Percentiles rank a stretch among this genome's conserved stretches.
Evolutionary conservation across 805 yeast genomes (phyloP).

Genomic region (Nakazawaea ishiwadae): DNA sequence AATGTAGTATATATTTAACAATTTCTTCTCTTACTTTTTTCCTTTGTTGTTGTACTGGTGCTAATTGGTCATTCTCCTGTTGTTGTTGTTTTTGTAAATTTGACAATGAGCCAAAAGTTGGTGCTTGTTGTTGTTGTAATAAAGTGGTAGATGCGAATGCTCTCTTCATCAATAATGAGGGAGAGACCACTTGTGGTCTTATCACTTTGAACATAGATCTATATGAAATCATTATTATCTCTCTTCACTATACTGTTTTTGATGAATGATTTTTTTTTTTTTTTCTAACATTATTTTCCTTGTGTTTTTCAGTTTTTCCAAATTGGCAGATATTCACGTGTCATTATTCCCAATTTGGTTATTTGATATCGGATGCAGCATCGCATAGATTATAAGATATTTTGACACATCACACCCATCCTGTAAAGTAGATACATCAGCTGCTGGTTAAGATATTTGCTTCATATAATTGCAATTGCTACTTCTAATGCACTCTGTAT

Average conservation of each 20-base stretch:
- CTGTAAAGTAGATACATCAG: not conserved
- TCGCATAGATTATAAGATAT: not conserved
- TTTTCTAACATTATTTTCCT: no score
- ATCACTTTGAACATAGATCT: no score
- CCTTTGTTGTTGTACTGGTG: not conserved
- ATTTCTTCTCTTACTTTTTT: slow-evolving; percentile 18
- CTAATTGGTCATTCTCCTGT: slow-evolving; percentile 1
- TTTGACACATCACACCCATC: not conserved
- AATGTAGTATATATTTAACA: slow-evolving; percentile 71
- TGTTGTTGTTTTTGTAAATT: slow-evolving; percentile 11
- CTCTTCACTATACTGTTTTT: no score
- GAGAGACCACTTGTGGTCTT: no score
- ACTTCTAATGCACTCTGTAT: no score
- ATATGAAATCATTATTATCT: no score
- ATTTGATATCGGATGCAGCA: not conserved
- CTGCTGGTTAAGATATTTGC: no score
- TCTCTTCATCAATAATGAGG: not conserved
- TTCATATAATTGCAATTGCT: no score
- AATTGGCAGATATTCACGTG: not conserved
- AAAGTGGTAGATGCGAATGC: not conserved
- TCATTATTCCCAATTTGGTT: not conserved
- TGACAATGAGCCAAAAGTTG: slow-evolving; percentile 24
- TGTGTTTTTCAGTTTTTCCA: no score
- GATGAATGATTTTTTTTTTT: no score
- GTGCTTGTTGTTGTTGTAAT: not conserved